Evolutionary conservation across 108 stramenopile species (phyloP), one percentile per base, ranked within the genome.

Genomic region (Discostella pseudostelligera): DNA sequence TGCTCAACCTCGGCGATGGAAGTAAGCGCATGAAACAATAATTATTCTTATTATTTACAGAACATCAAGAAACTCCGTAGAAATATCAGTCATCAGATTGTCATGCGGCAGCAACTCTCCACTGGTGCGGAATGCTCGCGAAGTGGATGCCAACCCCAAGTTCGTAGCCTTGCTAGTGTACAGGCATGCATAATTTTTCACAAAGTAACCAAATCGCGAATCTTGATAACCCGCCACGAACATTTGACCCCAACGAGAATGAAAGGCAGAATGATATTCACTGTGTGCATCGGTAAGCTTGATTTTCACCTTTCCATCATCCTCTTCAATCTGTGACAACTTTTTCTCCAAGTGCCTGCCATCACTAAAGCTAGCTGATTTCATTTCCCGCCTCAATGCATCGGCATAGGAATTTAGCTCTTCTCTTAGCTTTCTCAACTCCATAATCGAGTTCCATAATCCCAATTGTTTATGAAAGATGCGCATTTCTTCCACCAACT

Each of bases 151-250:
- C 60, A 83, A 62, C 26, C 89, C 86, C 39, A 98, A 78, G 66
- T 98, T 98, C 39, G 90, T 87, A 3, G 97, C 97, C 62, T 83
- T 85, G 39, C 84, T 81, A 13, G 95, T 98, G 79, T 98, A 98
- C 6, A 96, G 62, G 59, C 97, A 98, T 11, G 97, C 92, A 66
- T 98, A 98, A 78, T 92, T 94, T 57, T 86, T 80, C 24, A 96
- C 93, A 75, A 92, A 92, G 56, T 89, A 94, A 5, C 95, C 92
- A 71, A 98, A 96, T 0, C 96, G 80, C 40, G 93, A 95, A 70
- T 93, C 94, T 83, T 98, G 96, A 72, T 96, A 94, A 19, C 97
- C 97, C 28, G 95, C 87, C 80, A 91, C 80, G 67, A 94, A 96
- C 87, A 90, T 88, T 58, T 84, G 82, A 6, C 92, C 92, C 92